Base-by-base conservation (phyloP, 257 asterid genomes). In the Ballota nigra region DNA sequence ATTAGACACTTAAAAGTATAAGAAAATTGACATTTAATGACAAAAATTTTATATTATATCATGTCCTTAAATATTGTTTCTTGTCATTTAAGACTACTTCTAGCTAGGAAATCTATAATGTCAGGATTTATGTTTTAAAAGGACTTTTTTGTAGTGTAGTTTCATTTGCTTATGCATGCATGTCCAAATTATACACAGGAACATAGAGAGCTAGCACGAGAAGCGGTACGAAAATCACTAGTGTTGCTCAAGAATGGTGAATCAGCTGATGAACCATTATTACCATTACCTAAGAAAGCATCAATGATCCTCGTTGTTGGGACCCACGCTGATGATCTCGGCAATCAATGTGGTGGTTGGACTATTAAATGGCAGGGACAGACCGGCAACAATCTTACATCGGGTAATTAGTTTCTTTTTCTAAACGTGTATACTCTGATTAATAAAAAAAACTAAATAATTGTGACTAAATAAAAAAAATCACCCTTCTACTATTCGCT, bases 321-420 rank as follows among this genome's bases (percentile, higher is more conserved):
- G 15, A 75, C 83, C 9, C 83, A 79, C 60, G 83, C 83, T 7
- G 29, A 79, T 59, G 20, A 79, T 56, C 68, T 79, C 0, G 80
- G 83, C 8, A 59, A 79, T 66, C 83, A 79, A 5, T 79, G 83
- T 49, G 83, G 83, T 4, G 83, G 83, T 23, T 79, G 83, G 83
- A 75, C 83, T 0, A 79, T 79, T 28, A 16, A 66, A 1, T 75
- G 81, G 83, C 83, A 75, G 20, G 83, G 83, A 3, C 52, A 59
- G 36, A 79, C 65, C 23, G 83, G 83, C 69, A 79, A 79, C n/a
- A 76, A 53, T 9, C 5, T 75, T 52, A 79, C 83, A 24, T 45
- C 66, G 10, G 80, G 72, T 62, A 64, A 63, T 11, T 13, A 15
- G 15, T 7, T 5, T 36, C 9, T 6, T 33, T 5, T 33, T 1